phyloP scores from a whole-genome alignment of 352 stramenopile species.

The Phytophthora idaei region DNA sequence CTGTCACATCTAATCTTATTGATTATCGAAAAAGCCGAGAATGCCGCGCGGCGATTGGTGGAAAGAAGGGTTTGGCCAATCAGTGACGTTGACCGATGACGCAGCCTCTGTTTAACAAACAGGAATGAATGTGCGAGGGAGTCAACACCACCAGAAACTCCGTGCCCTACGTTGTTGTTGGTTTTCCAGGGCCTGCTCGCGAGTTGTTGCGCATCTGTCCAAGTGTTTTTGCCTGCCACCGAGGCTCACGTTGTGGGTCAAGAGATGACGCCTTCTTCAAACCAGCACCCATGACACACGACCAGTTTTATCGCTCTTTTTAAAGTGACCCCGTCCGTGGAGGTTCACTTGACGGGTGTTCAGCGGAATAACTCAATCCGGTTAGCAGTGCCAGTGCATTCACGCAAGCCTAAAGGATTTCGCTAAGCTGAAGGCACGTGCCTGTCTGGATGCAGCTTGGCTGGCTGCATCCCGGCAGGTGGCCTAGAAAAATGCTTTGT shows the following conservation, averaged over 20 bases:
- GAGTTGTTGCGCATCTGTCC: too few relatives aligned
- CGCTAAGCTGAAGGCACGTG: slow-evolving; percentile 16
- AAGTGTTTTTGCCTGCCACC: too few relatives aligned
- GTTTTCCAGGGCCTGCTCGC: too few relatives aligned
- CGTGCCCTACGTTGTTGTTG: too few relatives aligned
- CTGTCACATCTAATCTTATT: slow-evolving; percentile 4
- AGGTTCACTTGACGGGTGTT: too few relatives aligned
- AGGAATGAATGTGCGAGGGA: slow-evolving; percentile 16
- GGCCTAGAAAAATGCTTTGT: neutral
- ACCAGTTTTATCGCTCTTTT: too few relatives aligned
- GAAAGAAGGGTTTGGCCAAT: slow-evolving; percentile 18
- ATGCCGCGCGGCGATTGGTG: slow-evolving; percentile 7
- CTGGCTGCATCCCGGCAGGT: neutral
- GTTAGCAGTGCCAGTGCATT: too few relatives aligned
- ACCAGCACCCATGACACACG: too few relatives aligned
- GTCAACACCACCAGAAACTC: slow-evolving; percentile 16
- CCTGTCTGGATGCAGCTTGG: neutral
- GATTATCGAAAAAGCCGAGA: slow-evolving; percentile 1
- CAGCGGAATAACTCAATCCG: too few relatives aligned
- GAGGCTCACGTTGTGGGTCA: too few relatives aligned
- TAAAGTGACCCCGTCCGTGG: too few relatives aligned
- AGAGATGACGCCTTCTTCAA: too few relatives aligned
- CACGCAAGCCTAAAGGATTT: neutral
- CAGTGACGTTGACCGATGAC: slow-evolving; percentile 1
- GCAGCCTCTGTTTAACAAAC: slow-evolving; percentile 22